These are phyloP conservation scores for Tylopilus intermedius DNA, from an alignment of 768 basidiomycete species.

Conservation along the genomic window DNA sequence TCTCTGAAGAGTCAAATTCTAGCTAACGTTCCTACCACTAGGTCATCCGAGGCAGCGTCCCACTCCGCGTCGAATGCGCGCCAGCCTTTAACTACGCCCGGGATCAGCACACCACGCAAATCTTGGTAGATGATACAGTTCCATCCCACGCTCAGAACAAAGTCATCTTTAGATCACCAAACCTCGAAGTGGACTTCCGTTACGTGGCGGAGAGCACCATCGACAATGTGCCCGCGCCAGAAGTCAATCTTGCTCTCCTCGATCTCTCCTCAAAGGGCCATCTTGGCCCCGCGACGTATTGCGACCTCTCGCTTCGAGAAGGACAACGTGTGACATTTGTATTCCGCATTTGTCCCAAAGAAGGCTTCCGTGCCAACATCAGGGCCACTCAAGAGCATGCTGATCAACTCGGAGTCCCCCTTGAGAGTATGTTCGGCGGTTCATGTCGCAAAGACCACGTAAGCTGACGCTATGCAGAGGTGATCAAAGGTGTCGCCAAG, in stretches of 20 bases:
- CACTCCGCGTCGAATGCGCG: conserved; percentile 82
- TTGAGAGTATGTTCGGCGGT: conserved; percentile 34
- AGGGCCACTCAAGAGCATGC: conserved; percentile 37
- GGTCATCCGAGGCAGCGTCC: conserved; percentile 79
- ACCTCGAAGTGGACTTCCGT: conserved; percentile 67
- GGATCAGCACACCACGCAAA: conserved; percentile 59
- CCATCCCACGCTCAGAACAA: conserved; percentile 44
- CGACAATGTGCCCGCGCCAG: conserved; percentile 47
- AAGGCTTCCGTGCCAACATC: conserved; percentile 7
- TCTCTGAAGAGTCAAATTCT: background rate
- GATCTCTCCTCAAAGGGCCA: conserved; percentile 71
- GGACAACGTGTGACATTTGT: conserved; percentile 91
- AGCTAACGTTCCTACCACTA: conserved; percentile 19
- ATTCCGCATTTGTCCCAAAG: conserved; percentile 63
- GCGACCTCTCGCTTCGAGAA: conserved; percentile 62
- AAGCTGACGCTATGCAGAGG: conserved; percentile 26
- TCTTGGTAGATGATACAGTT: conserved; percentile 47
- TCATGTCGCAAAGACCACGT: background rate
- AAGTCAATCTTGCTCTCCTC: conserved; percentile 52
- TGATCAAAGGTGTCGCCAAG: conserved; percentile 43
- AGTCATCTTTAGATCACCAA: conserved; percentile 56
- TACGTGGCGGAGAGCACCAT: conserved; percentile 59
- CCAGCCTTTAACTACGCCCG: conserved; percentile 97
- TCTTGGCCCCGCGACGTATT: conserved; percentile 59
- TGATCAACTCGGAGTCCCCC: conserved; percentile 41